Base-by-base conservation (phyloP, 202 grass and related monocot genomes). In the Bolboschoenoplectus hybrid region DNA sequence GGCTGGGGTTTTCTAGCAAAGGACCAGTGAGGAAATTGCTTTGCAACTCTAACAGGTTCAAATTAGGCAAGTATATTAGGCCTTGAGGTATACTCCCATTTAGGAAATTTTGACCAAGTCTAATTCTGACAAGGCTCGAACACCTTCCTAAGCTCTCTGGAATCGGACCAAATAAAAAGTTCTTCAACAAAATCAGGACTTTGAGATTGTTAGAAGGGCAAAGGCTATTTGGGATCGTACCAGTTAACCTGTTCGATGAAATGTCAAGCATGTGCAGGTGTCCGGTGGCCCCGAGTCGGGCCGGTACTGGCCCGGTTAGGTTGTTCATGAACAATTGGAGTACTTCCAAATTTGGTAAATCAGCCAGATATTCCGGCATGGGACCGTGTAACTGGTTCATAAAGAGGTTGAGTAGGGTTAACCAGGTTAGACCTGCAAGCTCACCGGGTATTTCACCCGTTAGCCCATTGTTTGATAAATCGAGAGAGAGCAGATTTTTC, bases 281-380 rank as follows among this genome's bases (percentile, higher is more conserved):
- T 13, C 89, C 86, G 9, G 12, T 82, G 35, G 86, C 34, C 13
- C 97, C 97, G 8, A 99, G 90, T 2, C 44, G 58, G 0, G 70
- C 81, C 0, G 97, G 97, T 41, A 99, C 77, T 46, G 81, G 81
- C 34, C 94, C 97, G 0, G 94, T 99, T 74, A 99, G 87, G 91
- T 99, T 99, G 91, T 99, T 99, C 97, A 93, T 97, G 92, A 97
- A 99, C 8, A 99, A 92, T 82, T 99, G 93, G 74, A 99, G 76
- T 62, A 81, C 94, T 79, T 94, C 92, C 56, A 99, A 78, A 5
- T 80, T 81, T 26, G 90, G 91, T 68, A 99, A 85, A 63, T 83
- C 67, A 0, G 92, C 90, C 3, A 94, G 2, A 87, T 94, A 99
- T 17, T 90, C 91, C 0, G 89, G 97, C 1, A 99, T 85, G 0